These are phyloP conservation scores for Fistulifera pelliculosa DNA, from an alignment of 108 stramenopile species.

Conservation along the genomic window DNA sequence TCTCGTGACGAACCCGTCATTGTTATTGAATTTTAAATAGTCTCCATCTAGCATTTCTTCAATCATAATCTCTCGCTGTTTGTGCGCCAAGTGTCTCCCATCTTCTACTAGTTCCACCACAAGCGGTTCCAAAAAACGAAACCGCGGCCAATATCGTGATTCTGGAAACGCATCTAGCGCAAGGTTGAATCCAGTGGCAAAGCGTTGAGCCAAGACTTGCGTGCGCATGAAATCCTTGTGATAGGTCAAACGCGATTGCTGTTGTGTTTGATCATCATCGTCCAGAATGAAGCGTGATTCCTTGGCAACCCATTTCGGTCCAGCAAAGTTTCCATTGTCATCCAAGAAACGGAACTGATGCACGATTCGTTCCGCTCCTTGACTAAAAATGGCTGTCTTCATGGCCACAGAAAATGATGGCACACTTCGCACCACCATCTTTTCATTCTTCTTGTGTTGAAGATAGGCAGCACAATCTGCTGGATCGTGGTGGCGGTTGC, in stretches of 20 bases:
- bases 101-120: slow-evolving; percentile 17
- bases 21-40: slow-evolving; percentile 37
- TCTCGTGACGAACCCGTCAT: slow-evolving; percentile 15
- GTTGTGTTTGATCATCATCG: not conserved
- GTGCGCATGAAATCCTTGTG: slow-evolving; percentile 33
- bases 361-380: slow-evolving; percentile 49
- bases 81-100: not conserved
- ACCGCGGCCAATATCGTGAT: not conserved
- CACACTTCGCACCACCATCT: not conserved
- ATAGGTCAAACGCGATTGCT: slow-evolving; percentile 1
- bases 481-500: not conserved
- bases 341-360: slow-evolving; percentile 37
- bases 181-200: slow-evolving; percentile 37
- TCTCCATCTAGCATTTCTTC: slow-evolving; percentile 30
- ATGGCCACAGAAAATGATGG: slow-evolving; percentile 25
- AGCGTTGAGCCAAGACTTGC: slow-evolving; percentile 26
- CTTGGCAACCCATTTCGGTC: slow-evolving; percentile 43
- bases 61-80: slow-evolving; percentile 17
- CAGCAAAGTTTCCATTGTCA: slow-evolving; percentile 22
- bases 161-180: slow-evolving; percentile 20
- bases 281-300: slow-evolving; percentile 40
- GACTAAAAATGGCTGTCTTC: slow-evolving; percentile 38
- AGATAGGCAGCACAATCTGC: not conserved
- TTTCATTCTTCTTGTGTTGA: not conserved
- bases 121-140: slow-evolving; percentile 25